Evolutionary conservation across 306 rosid species (phyloP).

Genomic region (Neltuma alba): DNA sequence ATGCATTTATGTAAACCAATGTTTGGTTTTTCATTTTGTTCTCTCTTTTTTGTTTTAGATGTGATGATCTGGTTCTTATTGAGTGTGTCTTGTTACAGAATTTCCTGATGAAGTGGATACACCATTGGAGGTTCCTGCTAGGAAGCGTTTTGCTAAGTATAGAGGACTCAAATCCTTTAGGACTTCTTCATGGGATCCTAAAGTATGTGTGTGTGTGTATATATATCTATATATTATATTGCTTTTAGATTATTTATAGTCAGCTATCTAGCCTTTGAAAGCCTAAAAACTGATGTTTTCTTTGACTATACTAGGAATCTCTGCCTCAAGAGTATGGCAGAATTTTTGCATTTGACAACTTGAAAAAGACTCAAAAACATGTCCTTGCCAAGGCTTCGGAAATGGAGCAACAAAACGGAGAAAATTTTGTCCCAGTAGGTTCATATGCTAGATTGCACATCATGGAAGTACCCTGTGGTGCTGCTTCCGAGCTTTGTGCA

Average conservation of each 20-base stretch:
- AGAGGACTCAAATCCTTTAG: conserved; percentile 98
- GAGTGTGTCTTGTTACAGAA: conserved; percentile 51
- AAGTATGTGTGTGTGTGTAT: conserved; percentile 61
- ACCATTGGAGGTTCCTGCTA: conserved; percentile 82
- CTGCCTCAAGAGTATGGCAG: conserved; percentile 81
- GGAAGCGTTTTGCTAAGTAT: conserved; percentile 86
- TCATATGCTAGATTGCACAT: conserved; percentile 79
- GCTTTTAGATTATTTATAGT: conserved; percentile 27
- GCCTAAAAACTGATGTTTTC: conserved; percentile 29
- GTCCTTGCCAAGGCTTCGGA: conserved; percentile 81
- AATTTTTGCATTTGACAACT: conserved; percentile 84
- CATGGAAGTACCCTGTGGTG: conserved; percentile 64
- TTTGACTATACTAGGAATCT: conserved; percentile 69
- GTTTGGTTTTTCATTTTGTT: conserved; percentile 7
- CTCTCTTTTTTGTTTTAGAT: neutral
- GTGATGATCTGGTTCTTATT: conserved; percentile 10
- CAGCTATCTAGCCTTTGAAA: neutral
- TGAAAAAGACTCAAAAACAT: conserved; percentile 69
- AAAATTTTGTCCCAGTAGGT: conserved; percentile 60
- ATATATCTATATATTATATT: neutral
- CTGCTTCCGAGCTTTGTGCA: conserved; percentile 63
- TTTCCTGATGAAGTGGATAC: conserved; percentile 98
- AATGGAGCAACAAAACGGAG: conserved; percentile 60
- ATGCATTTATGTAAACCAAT: neutral
- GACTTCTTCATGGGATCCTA: conserved; percentile 97